Base-by-base conservation (phyloP, 2,329 filamentous ascomycete species). In the Fusarium guadeloupense region DNA sequence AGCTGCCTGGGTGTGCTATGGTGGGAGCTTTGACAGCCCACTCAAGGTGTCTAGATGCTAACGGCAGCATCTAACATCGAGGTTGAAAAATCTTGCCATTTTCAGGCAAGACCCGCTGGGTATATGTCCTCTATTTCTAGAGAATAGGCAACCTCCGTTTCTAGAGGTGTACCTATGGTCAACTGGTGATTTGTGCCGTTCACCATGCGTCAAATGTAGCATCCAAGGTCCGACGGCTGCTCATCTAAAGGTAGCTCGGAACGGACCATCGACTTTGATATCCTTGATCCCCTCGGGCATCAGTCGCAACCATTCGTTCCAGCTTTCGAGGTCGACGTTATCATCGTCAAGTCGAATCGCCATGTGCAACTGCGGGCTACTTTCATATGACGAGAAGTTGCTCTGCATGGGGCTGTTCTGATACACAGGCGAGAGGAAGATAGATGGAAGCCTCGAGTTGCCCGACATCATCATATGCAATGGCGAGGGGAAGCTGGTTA, bases 231-330 rank as follows among this genome's bases (percentile, higher is more conserved):
- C 34, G 34, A 16, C 25, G 44, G 41, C 41, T 55, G 13, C 53
- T 65, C 48, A 71, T 51, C 68, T 69, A 53, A 67, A 71, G 4
- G 65, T 56, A 44, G 68, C 59, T 50, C 75, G 70, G 47, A 77
- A 83, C 17, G 82, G 81, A 4, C 81, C 81, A 20, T 86, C 83
- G 37, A 85, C 78, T 70, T 81, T 83, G 50, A 85, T 76, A 54
- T 85, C 83, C 63, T 76, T 80, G 62, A 86, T 79, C 8, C 82
- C 80, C 52, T 85, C 82, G 3, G 84, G 84, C 78, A 86, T 83
- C 67, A 83, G 74, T 19, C 84, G 80, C 59, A 87, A 71, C 83
- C 84, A 86, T 66, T 86, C 83, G 48, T 80, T 76, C 83, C 84
- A 85, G 49, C 74, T 80, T 44, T 86, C 83, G 47, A 81, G 69